Evolutionary conservation across 345 rosid genomes (phyloP), one percentile per base, ranked within the genome.

Genomic region (Brassica nigra): DNA sequence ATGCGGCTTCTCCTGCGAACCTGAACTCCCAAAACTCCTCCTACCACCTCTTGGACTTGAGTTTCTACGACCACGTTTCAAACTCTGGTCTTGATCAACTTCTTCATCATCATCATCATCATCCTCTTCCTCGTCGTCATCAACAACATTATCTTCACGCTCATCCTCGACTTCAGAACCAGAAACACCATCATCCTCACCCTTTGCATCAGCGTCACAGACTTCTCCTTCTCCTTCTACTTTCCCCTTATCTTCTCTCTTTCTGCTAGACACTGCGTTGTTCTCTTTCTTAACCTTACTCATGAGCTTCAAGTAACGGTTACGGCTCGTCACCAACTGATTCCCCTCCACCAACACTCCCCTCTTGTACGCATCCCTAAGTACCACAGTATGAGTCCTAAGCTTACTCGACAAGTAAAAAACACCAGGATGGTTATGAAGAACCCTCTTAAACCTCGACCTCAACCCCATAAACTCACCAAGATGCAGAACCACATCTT

Each of bases 361-460:
- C 75, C 99, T 90, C 77, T 80, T 95, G 69, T 89, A 89, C 6
- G 76, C 92, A 77, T 91, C 98, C 84, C 82, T 88, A 81, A 93
- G 85, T 57, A 91, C 94, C 76, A 89, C 98, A 37, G 98, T 91
- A 68, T 85, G 85, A 16, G 88, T 88, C 67, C 91, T 88, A 67
- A 79, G 80, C 85, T 93, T 93, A 81, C 81, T 83, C 0, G 97
- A 93, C 80, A 93, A 30, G 76, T 93, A 93, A 85, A 91, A 91
- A 8, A 92, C 80, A 18, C 94, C 96, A 0, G 89, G 94, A 77
- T 87, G 95, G 62, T 86, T 83, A 76, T 89, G 89, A 61, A 95
- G 70, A 71, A 92, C 96, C 79, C 92, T 89, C 93, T 91, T 95
- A 72, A 92, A 86, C 89, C 96, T 87, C 0, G 99, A 89, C 71